Conservation (phyloP, 495 filamentous ascomycete genomes). For the Lepidopterella palustris region DNA sequence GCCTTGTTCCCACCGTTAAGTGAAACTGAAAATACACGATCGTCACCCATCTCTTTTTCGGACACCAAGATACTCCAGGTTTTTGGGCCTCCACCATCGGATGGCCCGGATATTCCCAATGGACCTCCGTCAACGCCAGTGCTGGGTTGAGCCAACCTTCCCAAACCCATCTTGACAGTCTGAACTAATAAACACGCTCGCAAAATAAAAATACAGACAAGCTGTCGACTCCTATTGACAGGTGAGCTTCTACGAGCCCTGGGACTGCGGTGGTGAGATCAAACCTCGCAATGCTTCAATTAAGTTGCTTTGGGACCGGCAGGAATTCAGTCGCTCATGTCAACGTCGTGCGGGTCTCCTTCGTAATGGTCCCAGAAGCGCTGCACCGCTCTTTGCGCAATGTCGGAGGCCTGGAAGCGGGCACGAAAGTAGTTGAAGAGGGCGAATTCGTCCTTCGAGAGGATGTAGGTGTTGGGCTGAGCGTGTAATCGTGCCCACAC, state of each 20-base stretch:
- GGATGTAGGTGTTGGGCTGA: constrained; percentile 56
- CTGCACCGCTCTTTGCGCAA: constrained; percentile 41
- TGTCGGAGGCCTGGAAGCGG: constrained; percentile 45
- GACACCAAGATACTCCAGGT: background rate
- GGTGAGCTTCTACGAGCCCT: background rate
- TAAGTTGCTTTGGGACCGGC: background rate
- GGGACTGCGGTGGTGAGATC: background rate
- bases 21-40: constrained; percentile 1
- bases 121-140: background rate
- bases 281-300: constrained; percentile 3
- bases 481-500: constrained; percentile 58
- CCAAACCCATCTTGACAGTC: background rate
- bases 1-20: background rate
- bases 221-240: background rate
- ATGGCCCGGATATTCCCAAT: background rate
- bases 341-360: constrained; percentile 16
- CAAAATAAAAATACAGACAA: background rate
- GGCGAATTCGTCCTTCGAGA: constrained; percentile 64
- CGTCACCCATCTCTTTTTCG: background rate
- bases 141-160: background rate
- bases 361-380: constrained; percentile 47
- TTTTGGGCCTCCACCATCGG: background rate
- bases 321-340: background rate
- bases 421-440: constrained; percentile 70
- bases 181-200: background rate